phyloP scores from a whole-genome alignment of 2,329 filamentous ascomycete genomes.

The Aspergillus sp. region DNA sequence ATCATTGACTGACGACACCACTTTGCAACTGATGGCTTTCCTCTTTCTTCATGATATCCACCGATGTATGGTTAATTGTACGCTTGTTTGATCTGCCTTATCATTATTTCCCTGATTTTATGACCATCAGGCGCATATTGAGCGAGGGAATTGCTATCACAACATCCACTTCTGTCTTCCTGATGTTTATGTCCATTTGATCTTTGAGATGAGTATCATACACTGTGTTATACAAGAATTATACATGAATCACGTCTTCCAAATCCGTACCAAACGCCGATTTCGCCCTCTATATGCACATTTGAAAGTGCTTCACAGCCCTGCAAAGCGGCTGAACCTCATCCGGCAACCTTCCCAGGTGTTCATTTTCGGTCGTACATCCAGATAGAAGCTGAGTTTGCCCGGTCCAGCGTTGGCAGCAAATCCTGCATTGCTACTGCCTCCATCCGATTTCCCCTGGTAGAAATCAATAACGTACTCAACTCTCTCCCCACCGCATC shows the following conservation, averaged over 20 bases:
- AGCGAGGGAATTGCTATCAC: slow-evolving; percentile 24
- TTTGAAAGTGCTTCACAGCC: slow-evolving; percentile 33
- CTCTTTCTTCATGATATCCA: slow-evolving; percentile 33
- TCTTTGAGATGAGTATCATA: slow-evolving; percentile 30
- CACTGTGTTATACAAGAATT: slow-evolving; percentile 34
- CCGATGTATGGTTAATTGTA: slow-evolving; percentile 25
- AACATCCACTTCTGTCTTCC: slow-evolving; percentile 12
- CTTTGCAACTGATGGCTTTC: slow-evolving; percentile 7
- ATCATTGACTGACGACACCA: slow-evolving; percentile 49
- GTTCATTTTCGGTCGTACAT: slow-evolving; percentile 65
- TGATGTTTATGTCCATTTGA: slow-evolving; percentile 10
- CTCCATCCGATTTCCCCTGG: slow-evolving; percentile 58
- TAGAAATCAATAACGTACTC: slow-evolving; percentile 99
- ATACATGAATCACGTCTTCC: slow-evolving; percentile 25
- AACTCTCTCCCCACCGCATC: slow-evolving; percentile 70
- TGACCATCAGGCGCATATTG: slow-evolving; percentile 16
- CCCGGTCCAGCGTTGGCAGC: slow-evolving; percentile 31
- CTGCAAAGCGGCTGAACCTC: slow-evolving; percentile 49
- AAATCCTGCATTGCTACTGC: slow-evolving; percentile 27
- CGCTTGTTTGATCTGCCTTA: slow-evolving; percentile 10
- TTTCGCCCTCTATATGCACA: slow-evolving; percentile 25
- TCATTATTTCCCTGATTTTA: not conserved
- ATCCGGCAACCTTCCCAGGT: slow-evolving; percentile 60
- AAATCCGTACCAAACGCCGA: slow-evolving; percentile 23
- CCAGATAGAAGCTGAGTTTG: slow-evolving; percentile 61